phyloP scores from a whole-genome alignment of 169 alveolate genomes.

The Perkinsus olseni region DNA sequence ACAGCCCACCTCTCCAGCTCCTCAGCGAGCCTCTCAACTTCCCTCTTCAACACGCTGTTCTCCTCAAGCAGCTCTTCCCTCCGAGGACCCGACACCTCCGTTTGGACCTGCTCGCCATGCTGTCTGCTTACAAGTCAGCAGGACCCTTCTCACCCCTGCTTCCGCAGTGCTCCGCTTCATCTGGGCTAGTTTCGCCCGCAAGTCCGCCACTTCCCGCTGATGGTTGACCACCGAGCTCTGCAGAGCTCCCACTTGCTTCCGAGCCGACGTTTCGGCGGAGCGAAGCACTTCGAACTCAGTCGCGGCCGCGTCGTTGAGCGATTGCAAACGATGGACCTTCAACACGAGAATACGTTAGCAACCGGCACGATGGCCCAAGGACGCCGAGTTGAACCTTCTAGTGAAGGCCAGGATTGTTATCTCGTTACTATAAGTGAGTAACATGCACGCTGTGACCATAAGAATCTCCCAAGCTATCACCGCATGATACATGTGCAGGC shows the following conservation, averaged over 20 bases:
- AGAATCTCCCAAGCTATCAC: too few species aligned
- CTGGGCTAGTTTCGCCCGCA: not conserved
- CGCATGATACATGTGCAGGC: too few species aligned
- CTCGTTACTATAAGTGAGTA: too few species aligned
- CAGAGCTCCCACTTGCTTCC: not conserved
- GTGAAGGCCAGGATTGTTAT: too few species aligned
- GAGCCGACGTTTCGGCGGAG: not conserved
- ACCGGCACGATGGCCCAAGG: not conserved
- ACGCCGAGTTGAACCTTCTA: not conserved
- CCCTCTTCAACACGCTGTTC: not conserved
- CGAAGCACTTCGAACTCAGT: not conserved
- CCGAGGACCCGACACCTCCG: not conserved
- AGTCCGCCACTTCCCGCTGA: not conserved
- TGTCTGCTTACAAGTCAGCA: too few species aligned
- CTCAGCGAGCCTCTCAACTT: not conserved
- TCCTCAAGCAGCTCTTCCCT: not conserved
- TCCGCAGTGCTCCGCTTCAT: not conserved
- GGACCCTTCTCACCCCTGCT: not conserved
- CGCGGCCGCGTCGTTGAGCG: not conserved
- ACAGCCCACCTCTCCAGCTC: not conserved
- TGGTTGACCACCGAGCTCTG: not conserved
- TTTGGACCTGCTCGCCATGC: not conserved
- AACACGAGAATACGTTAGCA: not conserved
- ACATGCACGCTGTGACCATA: too few species aligned
- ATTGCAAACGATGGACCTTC: not conserved